Base-by-base conservation (phyloP, 495 filamentous ascomycete species). In the Hypoxylon cercidicola region DNA sequence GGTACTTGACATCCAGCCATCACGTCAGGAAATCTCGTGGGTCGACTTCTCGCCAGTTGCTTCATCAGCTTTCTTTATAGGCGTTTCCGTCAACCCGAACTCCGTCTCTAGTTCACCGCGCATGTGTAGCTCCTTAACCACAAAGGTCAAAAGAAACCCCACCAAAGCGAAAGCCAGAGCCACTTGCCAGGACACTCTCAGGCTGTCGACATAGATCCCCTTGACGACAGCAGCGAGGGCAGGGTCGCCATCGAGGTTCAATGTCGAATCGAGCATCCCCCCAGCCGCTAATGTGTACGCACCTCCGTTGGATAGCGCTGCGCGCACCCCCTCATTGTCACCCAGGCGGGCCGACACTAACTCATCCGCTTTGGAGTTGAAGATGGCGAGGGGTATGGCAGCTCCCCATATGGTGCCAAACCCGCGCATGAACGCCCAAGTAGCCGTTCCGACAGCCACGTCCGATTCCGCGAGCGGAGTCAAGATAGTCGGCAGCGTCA, bases 331-430 rank as follows among this genome's bases (percentile, higher is more conserved):
- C 18, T n/a, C 16, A 49, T 73, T 50, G 12, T 18, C 55, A 41
- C 11, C 6, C 21, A 11, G 39, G 18, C 57, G 51, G 39, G 35
- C 35, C 39, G 4, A 51, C 52, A 8, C 40, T 19, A 75, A 47
- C 54, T 68, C 30, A 18, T 52, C 46, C 19, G 73, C 71, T 13
- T 55, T 73, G 46, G 66, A 72, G 70, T 81, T 82, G 73, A 83
- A 83, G 12, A 82, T 66, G 1, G 74, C 70, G 1, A 71, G 49
- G 1, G 81, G 77, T 15, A 83, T 67, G 2, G 78, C 51, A 1
- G 75, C 70, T 0, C 77, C 80, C 80, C 79, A 82, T 19, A 81
- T 69, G 6, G 51, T 32, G 0, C 79, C 81, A 43, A 81, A 79
- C 25, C 35, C 66, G 2, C 79, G 71, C 6, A 80, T 50, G 51